A percentile compares a stretch with the other conserved stretches of the same genome.
phyloP scores from a whole-genome alignment of 169 alveolate genomes.

The Eimeria brunetti region DNA sequence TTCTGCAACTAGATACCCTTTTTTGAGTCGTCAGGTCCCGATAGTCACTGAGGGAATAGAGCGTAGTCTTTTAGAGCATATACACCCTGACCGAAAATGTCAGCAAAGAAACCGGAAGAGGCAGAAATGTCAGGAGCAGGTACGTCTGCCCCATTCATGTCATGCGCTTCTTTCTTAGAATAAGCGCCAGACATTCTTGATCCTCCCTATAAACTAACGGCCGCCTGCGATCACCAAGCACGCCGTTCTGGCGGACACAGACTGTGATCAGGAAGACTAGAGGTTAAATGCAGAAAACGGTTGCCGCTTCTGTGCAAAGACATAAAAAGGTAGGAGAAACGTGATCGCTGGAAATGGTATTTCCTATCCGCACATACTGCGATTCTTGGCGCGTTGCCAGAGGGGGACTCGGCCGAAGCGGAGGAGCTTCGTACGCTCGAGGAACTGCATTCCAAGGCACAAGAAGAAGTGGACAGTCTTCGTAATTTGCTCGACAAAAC shows the following conservation, averaged over 20 bases:
- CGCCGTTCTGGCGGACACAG: neutral
- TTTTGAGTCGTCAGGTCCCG: neutral
- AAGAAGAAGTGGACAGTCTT: constrained; percentile 30
- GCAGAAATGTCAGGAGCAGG: neutral
- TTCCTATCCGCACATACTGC: neutral
- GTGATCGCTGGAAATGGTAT: neutral
- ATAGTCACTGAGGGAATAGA: neutral
- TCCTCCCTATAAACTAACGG: neutral
- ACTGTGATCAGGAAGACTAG: neutral
- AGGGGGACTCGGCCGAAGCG: neutral
- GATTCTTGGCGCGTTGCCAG: neutral
- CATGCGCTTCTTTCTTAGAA: neutral
- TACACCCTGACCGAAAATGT: neutral
- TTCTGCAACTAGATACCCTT: neutral
- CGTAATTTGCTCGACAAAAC: constrained; percentile 19
- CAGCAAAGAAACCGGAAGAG: neutral
- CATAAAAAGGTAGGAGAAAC: neutral
- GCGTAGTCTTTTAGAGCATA: neutral
- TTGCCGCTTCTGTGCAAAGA: neutral
- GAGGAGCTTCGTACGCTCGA: constrained; percentile 27
- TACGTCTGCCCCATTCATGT: neutral
- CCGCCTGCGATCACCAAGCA: neutral
- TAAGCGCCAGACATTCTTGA: neutral
- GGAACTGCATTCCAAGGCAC: constrained; percentile 17
- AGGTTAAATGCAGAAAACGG: neutral